phyloP scores from a whole-genome alignment of 2,329 filamentous ascomycete species.

The Penicillium vulpinum region DNA sequence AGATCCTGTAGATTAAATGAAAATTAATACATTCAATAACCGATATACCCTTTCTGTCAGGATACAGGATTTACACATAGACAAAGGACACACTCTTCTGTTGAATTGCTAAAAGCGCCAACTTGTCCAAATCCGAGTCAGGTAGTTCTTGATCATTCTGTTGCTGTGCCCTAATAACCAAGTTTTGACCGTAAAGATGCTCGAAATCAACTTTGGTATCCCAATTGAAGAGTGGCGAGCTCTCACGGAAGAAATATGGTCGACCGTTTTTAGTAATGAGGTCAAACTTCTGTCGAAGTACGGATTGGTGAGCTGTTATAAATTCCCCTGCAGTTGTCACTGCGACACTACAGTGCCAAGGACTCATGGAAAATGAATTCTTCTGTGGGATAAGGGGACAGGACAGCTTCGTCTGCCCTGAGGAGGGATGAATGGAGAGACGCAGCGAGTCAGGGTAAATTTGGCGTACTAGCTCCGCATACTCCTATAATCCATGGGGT shows the following conservation, averaged over 20 bases:
- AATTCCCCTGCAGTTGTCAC: conserved; percentile 1
- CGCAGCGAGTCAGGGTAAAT: conserved; percentile 8
- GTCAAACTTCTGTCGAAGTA: conserved; percentile 3
- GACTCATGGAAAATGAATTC: conserved; percentile 8
- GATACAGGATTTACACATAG: not conserved
- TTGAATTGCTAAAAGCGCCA: conserved; percentile 3
- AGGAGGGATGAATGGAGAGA: conserved; percentile 10
- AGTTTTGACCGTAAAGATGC: conserved; percentile 1
- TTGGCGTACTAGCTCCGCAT: conserved; percentile 5
- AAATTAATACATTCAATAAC: not conserved
- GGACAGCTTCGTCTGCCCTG: conserved; percentile 7
- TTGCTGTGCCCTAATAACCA: not conserved
- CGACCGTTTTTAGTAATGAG: not conserved
- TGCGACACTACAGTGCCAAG: conserved; percentile 11
- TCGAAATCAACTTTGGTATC: not conserved
- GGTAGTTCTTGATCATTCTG: not conserved
- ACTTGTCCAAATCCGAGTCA: conserved; percentile 8
- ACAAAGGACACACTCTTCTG: conserved; percentile 3
- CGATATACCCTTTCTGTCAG: not conserved
- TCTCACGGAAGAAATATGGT: conserved; percentile 9
- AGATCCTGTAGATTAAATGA: not conserved
- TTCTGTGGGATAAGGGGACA: conserved; percentile 6
- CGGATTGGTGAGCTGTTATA: conserved; percentile 8
- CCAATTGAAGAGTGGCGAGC: conserved; percentile 5
- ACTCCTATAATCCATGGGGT: not conserved